These are phyloP conservation scores for Sherardia arvensis DNA, from an alignment of 257 asterid species.

Conservation along the genomic window DNA sequence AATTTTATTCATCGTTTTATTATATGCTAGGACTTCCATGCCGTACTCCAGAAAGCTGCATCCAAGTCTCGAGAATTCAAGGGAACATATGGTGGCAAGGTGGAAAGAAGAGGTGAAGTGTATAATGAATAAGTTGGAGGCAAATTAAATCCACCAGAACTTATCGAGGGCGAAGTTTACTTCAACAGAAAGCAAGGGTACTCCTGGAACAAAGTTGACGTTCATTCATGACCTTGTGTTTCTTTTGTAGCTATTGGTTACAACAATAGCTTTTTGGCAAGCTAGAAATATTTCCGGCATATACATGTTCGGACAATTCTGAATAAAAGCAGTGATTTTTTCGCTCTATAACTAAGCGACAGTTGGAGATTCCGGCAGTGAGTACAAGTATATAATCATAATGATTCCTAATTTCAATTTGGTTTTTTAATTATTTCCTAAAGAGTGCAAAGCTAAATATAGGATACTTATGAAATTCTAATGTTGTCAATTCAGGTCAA, in stretches of 20 bases:
- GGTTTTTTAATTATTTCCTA: too few species aligned
- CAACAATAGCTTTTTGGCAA: neutral
- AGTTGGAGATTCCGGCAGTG: too few species aligned
- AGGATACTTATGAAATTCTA: too few species aligned
- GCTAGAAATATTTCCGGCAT: neutral
- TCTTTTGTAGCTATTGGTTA: neutral
- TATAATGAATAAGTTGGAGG: constrained; percentile 31
- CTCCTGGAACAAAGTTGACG: constrained; percentile 35
- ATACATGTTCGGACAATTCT: too few species aligned
- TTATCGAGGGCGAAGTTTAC: constrained; percentile 18
- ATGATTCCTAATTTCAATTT: too few species aligned
- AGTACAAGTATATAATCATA: too few species aligned
- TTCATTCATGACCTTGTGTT: neutral
- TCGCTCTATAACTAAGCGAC: too few species aligned
- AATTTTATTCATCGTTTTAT: neutral
- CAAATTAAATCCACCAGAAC: constrained; percentile 19
- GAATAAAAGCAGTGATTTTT: too few species aligned
- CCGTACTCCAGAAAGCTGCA: constrained; percentile 62
- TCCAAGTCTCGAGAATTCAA: constrained; percentile 72
- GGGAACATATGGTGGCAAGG: constrained; percentile 36
- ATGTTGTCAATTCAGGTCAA: too few species aligned
- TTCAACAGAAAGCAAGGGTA: constrained; percentile 50
- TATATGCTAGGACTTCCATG: constrained; percentile 68
- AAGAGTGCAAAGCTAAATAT: too few species aligned
- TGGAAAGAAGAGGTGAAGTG: constrained; percentile 35